phyloP scores from a whole-genome alignment of 192 early-diverging fungal species.

The Umbelopsis sp. region DNA sequence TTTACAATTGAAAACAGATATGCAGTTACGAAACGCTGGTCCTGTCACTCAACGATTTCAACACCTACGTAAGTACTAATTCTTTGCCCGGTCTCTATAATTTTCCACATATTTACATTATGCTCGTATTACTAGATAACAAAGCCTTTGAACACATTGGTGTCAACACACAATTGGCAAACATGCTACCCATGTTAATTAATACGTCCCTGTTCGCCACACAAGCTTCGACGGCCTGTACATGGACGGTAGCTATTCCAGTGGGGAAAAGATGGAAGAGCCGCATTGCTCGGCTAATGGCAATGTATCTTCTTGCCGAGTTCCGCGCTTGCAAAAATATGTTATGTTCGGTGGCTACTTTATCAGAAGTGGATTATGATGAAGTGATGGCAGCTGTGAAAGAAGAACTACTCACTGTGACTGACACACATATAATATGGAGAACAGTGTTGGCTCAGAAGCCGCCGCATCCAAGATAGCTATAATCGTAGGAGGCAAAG shows the following conservation, averaged over 20 bases:
- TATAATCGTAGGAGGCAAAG: no score
- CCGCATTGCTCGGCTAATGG: slow-evolving; percentile 9
- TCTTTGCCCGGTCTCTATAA: no score
- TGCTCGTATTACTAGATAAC: not conserved
- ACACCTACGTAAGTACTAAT: not conserved
- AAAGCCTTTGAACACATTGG: not conserved
- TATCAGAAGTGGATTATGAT: slow-evolving; percentile 2
- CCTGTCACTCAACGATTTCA: slow-evolving; percentile 2
- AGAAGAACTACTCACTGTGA: not conserved
- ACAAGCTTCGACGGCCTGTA: slow-evolving; percentile 6
- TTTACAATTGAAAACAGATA: not conserved
- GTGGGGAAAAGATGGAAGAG: slow-evolving; percentile 13
- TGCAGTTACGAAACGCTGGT: slow-evolving; percentile 4
- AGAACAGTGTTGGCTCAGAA: slow-evolving; percentile 9
- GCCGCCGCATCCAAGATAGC: no score
- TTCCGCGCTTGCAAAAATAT: slow-evolving; percentile 18
- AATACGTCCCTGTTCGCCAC: not conserved
- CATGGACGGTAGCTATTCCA: slow-evolving; percentile 10
- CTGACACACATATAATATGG: slow-evolving; percentile 10
- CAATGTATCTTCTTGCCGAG: slow-evolving; percentile 4
- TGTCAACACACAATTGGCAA: not conserved
- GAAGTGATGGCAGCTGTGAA: slow-evolving; percentile 10
- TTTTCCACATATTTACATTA: no score
- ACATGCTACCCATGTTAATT: not conserved
- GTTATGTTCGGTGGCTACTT: slow-evolving; percentile 1